A percentile compares a stretch with the other conserved stretches of the same genome.
phyloP scores from a whole-genome alignment of 1,284 basidiomycete species.

The Gomphus bonarii region DNA sequence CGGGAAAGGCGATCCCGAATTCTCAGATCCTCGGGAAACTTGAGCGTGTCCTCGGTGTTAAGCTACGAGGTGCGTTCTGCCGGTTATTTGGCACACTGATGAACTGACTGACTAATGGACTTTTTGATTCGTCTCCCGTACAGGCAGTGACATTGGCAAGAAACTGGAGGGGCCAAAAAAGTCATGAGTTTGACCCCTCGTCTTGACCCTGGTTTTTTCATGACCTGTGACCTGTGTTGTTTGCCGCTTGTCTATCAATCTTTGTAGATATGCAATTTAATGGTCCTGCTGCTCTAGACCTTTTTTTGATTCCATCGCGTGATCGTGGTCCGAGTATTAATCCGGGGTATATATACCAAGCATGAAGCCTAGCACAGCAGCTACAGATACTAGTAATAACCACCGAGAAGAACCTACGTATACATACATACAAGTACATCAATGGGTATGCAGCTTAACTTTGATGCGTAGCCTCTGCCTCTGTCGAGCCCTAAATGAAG shows the following conservation, averaged over 20 bases:
- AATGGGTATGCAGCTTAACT: neutral
- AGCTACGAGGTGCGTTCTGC: conserved; percentile 68
- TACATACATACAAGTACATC: neutral
- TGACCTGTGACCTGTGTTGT: neutral
- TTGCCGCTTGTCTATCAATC: neutral
- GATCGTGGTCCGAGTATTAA: neutral
- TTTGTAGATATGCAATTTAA: neutral
- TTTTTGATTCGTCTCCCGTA: neutral
- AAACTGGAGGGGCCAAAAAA: conserved; percentile 71
- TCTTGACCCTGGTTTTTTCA: neutral
- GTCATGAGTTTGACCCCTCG: conserved; percentile 34
- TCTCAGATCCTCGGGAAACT: conserved; percentile 87
- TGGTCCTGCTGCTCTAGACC: neutral
- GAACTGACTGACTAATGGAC: conserved; percentile 4
- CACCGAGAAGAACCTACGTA: neutral
- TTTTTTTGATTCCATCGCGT: neutral
- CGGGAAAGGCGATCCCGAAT: conserved; percentile 83
- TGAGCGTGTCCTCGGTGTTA: conserved; percentile 84
- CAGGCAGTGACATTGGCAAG: conserved; percentile 73
- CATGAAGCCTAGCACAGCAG: neutral
- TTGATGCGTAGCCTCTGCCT: conserved; percentile 2
- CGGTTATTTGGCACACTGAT: conserved; percentile 3
- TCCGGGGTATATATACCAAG: neutral
- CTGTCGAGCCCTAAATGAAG: neutral
- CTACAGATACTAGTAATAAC: neutral